Evolutionary conservation across 2,329 filamentous ascomycete genomes (phyloP), one percentile per base, ranked within the genome.

Genomic region (Botrytis paeoniae): DNA sequence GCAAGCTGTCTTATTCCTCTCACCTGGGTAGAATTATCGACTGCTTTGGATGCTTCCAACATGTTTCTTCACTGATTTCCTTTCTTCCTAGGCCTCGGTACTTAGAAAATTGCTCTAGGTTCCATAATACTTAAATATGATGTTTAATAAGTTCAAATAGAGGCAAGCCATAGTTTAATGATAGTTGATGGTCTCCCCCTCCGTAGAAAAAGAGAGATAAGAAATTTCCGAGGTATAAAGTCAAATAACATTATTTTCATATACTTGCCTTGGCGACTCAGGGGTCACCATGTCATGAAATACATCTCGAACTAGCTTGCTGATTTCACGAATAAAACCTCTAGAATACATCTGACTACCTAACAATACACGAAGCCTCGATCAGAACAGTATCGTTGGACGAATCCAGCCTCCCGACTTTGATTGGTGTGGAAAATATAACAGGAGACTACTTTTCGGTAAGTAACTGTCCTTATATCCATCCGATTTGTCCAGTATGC

Each of bases 311-410:
- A 8, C 5, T 29, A n/a, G 25, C 48, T 54, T 16, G 48, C 12
- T 16, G 0, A 16, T 54, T 16, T n/a, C 1, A n/a, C 48, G 0
- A n/a, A n/a, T 54, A 0, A 16, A 54, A 7, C 0, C 1, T 51
- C 3, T 16, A 3, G 5, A 54, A 16, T 54, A 16, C 0, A 54
- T 54, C 1, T 14, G 16, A n/a, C 0, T 54, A 2, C 25, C 0
- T 14, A 16, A n/a, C 0, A 5, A 54, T 25, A 29, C 25, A n/a
- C 3, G 12, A 54, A 0, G 0, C 9, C 12, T n/a, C 9, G 0
- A 54, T 54, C 48, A 29, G 25, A 54, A 16, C 1, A 54, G 48
- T 29, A 0, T 32, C 4, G 0, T 25, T 10, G 22, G 1, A 6
- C 1, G 1, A 45, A 7, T 6, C 6, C 8, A 7, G 8, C n/a